A percentile compares a stretch with the other conserved stretches of the same genome.
These are phyloP conservation scores for Gentiana macrophylla DNA, from an alignment of 257 asterid genomes.

Conservation along the genomic window DNA sequence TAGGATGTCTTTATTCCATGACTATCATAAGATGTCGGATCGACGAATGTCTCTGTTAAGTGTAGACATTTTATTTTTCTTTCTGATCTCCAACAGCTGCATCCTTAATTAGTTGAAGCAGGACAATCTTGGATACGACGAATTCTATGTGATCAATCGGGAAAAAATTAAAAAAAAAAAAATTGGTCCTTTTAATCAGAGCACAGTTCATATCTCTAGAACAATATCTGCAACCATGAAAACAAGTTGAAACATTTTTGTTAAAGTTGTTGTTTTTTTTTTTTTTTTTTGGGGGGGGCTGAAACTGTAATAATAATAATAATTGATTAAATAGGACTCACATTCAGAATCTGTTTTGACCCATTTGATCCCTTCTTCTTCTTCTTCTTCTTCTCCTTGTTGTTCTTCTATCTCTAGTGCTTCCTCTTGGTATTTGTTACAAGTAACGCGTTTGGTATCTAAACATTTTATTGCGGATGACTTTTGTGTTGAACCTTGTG, in stretches of 20 bases:
- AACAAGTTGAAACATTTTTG: conserved; percentile 3
- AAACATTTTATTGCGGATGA: conserved; percentile 29
- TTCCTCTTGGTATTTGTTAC: conserved; percentile 25
- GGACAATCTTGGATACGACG: too few relatives aligned
- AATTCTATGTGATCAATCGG: too few relatives aligned
- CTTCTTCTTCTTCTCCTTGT: not conserved
- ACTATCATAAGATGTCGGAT: too few relatives aligned
- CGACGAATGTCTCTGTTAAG: too few relatives aligned
- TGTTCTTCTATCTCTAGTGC: not conserved
- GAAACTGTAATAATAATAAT: not conserved
- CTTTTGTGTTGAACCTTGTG: conserved; percentile 34
- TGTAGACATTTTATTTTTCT: too few relatives aligned
- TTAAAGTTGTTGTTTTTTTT: not conserved
- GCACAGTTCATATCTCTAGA: conserved; percentile 48
- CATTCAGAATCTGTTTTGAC: conserved; percentile 82
- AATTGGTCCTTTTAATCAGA: too few relatives aligned
- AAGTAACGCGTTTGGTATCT: conserved; percentile 22
- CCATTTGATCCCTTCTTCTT: conserved; percentile 49
- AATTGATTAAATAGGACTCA: conserved; percentile 19
- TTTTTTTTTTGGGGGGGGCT: not conserved
- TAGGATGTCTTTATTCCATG: too few relatives aligned
- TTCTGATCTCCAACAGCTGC: too few relatives aligned
- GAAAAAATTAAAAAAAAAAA: too few relatives aligned
- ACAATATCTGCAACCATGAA: conserved; percentile 51
- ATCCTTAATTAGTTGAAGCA: too few relatives aligned